Conservation (phyloP, 2,329 filamentous ascomycete genomes). For the Chrysoporthe cubensis region DNA sequence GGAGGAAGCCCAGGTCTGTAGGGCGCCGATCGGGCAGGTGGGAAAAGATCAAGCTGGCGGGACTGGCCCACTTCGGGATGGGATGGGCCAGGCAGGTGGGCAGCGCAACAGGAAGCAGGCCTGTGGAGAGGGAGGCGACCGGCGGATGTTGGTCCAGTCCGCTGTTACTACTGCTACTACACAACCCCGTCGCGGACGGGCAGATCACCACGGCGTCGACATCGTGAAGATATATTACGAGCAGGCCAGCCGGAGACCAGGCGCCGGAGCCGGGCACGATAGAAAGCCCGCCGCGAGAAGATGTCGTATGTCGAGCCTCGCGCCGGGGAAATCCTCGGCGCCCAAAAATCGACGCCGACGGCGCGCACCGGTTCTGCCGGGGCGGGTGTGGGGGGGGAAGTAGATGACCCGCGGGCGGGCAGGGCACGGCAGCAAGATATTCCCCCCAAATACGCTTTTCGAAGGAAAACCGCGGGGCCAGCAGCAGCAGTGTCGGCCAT, state of each 20-base stretch:
- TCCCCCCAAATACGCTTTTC: neutral
- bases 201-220: neutral
- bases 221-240: neutral
- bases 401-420: no score
- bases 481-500: neutral
- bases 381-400: neutral
- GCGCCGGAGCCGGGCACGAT: no score
- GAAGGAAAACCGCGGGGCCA: no score
- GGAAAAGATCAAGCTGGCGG: neutral
- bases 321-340: neutral
- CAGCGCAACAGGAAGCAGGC: neutral
- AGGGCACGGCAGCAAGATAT: constrained; percentile 1
- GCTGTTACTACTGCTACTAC: neutral
- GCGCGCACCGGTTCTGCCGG: neutral
- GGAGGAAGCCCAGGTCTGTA: neutral
- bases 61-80: neutral
- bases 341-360: neutral
- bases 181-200: neutral
- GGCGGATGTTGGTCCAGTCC: no score
- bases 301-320: neutral
- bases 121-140: neutral
- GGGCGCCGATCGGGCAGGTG: neutral
- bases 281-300: neutral
- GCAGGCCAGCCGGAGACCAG: neutral
- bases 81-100: neutral